Evolutionary conservation across 2,329 filamentous ascomycete species (phyloP), one percentile per base, ranked within the genome.

Genomic region (Malbranchea zuffiana): DNA sequence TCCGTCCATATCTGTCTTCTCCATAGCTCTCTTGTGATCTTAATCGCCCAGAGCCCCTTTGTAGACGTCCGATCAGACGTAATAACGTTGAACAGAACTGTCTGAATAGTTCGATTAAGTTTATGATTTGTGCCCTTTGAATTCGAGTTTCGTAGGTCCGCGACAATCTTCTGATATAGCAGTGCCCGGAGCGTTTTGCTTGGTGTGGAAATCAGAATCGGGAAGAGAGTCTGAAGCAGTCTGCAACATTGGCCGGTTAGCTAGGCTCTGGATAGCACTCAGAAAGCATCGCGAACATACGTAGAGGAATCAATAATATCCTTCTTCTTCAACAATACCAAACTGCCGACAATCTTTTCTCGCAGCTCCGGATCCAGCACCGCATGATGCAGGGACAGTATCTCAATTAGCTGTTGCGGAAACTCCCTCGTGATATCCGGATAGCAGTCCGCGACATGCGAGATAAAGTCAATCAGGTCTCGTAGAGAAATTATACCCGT

Each of bases 1-100:
- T 98, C 90, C 6, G 82, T 85, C 90, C 90, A 98, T 45, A 96
- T 79, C 50, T 95, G 87, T 31, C 88, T 75, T 62, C 87, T 93
- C 90, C 90, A 98, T 53, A 98, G 68, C 65, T 98, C 90, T 44
- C 88, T 74, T 3, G 87, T 93, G 46, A 98, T 74, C 61, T 95
- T 95, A 43, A 95, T 85, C 3, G 90, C 86, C 90, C 90, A 98
- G 33, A 98, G 71, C 3, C 82, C 85, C 53, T 93, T 90, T 1
- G 83, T 72, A 1, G 86, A 92, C 6, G 81, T 71, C 27, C 82
- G 77, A 57, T 98, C 88, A 3, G 82, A 82, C 11, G 83, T 84
- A 29, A 96, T 75, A 16, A 96, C 71, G 59, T 94, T 94, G 67
- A 85, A 93, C 18, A 96, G 74, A 8, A 92, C 84, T 3, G 83